phyloP scores from a whole-genome alignment of 169 alveolate species.

The Plasmodium falciparum region DNA sequence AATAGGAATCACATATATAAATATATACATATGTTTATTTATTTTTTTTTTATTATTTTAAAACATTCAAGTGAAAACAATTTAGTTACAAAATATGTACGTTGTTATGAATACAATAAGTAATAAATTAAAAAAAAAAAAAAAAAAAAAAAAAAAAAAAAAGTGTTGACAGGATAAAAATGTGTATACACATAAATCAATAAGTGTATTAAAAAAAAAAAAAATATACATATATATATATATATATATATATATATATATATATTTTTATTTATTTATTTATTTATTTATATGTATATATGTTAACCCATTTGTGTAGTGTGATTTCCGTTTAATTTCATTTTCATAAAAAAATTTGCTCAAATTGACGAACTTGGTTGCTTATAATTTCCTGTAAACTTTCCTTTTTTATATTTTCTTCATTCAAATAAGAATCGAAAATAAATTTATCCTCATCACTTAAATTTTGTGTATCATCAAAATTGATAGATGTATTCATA shows the following conservation, averaged over 20 bases:
- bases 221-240: no score
- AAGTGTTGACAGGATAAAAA: no score
- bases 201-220: no score
- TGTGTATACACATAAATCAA: no score
- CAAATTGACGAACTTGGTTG: slow-evolving; percentile 45
- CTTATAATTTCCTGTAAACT: slow-evolving; percentile 56
- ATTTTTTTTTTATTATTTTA: neutral
- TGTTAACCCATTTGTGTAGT: no score
- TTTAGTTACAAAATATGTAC: no score
- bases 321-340: neutral
- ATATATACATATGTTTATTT: no score
- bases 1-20: no score
- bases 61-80: neutral
- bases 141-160: neutral
- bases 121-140: neutral
- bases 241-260: no score
- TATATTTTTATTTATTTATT: no score
- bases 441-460: slow-evolving; percentile 66
- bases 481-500: slow-evolving; percentile 66
- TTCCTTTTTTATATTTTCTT: slow-evolving; percentile 17
- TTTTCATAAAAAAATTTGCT: slow-evolving; percentile 50
- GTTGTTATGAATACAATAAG: no score
- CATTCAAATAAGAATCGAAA: slow-evolving; percentile 52
- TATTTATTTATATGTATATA: no score
- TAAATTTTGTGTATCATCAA: slow-evolving; percentile 54